Base-by-base conservation (phyloP, 2,329 filamentous ascomycete species). In the Nigrospora osmanthi region DNA sequence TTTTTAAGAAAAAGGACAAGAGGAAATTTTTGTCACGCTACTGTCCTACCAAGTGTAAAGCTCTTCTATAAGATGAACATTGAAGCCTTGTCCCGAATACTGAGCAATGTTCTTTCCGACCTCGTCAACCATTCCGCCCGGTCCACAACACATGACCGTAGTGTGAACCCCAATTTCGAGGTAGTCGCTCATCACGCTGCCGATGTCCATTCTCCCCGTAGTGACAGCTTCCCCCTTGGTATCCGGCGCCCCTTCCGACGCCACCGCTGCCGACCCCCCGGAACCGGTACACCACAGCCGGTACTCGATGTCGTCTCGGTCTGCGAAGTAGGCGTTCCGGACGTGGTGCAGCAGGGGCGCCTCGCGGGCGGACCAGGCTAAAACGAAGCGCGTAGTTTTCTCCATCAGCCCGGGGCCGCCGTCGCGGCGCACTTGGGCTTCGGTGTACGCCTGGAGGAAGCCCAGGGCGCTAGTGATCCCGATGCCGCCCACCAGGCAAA, bases 111-210 rank as follows among this genome's bases (percentile, higher is more conserved):
- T 43, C n/a, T 28, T 47, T 35, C 54, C 45, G 3, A 52, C 55
- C 28, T 58, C 58, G 23, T 60, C 58, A 1, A 56, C 56, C 57
- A 60, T 59, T 4, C 44, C 48, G 9, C 48, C 52, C 1, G 58
- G 57, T 1, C 57, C 58, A 19, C 58, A 59, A 2, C 57, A 52
- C 2, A 60, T 16, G 2, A 60, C 54, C 0, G 54, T 52, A 1
- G 52, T 57, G 15, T 55, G 54, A 14, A 19, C 46, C 13, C 44
- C 48, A 2, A 36, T 37, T 23, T 50, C 49, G 4, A 53, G 28
- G 44, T 13, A 40, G 11, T 49, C 52, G 44, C 40, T 49, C 16
- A 51, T 53, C 15, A 56, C 44, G 42, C 40, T 38, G 40, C 40
- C 42, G 17, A 54, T 46, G 37, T 54, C 36, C 53, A 50, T 54